A percentile compares a stretch with the other conserved stretches of the same genome.
Conservation (phyloP, 768 basidiomycete species). For the Mycena latifolia region DNA sequence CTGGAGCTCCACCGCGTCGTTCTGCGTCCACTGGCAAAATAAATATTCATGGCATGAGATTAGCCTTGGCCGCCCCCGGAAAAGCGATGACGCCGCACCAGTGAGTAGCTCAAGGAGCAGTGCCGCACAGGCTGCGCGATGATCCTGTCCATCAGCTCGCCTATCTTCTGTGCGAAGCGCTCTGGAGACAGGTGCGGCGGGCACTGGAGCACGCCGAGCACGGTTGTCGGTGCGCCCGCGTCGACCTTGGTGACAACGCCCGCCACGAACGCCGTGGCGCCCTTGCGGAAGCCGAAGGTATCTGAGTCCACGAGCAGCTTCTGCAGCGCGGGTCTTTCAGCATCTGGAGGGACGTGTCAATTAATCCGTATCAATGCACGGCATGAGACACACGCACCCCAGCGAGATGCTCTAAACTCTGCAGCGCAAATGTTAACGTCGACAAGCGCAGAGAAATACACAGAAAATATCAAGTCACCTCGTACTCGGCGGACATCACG, state of each 20-base stretch:
- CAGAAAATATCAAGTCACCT: not conserved
- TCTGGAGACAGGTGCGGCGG: constrained; percentile 21
- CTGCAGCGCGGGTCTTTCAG: constrained; percentile 26
- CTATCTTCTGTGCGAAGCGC: constrained; percentile 19
- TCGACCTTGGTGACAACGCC: constrained; percentile 22
- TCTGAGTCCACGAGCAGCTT: constrained; percentile 22
- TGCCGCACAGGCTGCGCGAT: constrained; percentile 9
- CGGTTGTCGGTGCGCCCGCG: constrained; percentile 1
- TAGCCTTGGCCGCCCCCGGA: not conserved
- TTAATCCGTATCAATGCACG: not conserved
- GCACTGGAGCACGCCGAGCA: constrained; percentile 15
- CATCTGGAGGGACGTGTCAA: constrained; percentile 13
- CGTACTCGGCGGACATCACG: constrained; percentile 31
- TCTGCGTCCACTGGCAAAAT: constrained; percentile 29
- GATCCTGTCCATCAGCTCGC: constrained; percentile 24
- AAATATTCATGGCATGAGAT: not conserved
- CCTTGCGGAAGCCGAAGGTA: constrained; percentile 30
- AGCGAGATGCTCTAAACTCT: constrained; percentile 25
- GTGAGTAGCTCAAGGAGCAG: constrained; percentile 17
- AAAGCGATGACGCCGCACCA: not conserved
- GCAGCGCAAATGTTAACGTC: not conserved
- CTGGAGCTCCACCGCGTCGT: constrained; percentile 26
- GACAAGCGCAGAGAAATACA: no score
- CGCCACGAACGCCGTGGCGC: no score
- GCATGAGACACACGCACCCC: not conserved